Evolutionary conservation across 169 alveolate genomes (phyloP).

Genomic region (Plasmodium reichenowi): DNA sequence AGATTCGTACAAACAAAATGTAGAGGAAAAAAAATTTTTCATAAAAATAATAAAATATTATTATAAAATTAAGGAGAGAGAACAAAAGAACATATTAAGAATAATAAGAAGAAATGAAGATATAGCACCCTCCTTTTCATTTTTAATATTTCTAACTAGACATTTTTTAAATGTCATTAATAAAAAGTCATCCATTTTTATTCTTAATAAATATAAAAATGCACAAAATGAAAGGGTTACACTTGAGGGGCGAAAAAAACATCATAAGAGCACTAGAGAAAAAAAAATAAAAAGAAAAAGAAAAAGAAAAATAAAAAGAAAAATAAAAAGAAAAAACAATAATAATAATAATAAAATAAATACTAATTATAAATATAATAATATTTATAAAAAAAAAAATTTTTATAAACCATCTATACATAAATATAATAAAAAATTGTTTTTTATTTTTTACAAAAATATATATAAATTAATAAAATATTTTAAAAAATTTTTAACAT

Average conservation of each 20-base stretch:
- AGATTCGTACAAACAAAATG: not conserved
- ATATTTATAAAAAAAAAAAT: not conserved
- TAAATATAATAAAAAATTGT: not conserved
- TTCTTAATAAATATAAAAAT: too few relatives aligned
- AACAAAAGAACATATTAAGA: conserved; percentile 5
- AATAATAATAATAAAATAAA: not conserved
- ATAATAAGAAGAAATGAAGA: not conserved
- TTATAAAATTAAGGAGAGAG: not conserved
- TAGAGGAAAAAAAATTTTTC: conserved; percentile 26
- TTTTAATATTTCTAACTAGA: too few relatives aligned
- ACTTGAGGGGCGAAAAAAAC: not conserved
- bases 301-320: too few relatives aligned
- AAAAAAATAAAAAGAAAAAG: too few relatives aligned
- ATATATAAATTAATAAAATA: conserved; percentile 9
- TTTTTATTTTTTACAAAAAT: conserved; percentile 10
- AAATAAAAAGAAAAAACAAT: not conserved
- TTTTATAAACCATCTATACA: too few relatives aligned
- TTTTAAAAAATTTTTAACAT: conserved; percentile 12
- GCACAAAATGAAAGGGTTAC: too few relatives aligned
- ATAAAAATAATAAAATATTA: conserved; percentile 40
- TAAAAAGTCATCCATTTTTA: too few relatives aligned
- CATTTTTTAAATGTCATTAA: too few relatives aligned
- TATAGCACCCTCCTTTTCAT: not conserved
- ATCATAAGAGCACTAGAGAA: not conserved
- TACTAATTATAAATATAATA: not conserved